phyloP scores from a whole-genome alignment of 192 early-diverging fungal species.

The Podila clonocystis region DNA sequence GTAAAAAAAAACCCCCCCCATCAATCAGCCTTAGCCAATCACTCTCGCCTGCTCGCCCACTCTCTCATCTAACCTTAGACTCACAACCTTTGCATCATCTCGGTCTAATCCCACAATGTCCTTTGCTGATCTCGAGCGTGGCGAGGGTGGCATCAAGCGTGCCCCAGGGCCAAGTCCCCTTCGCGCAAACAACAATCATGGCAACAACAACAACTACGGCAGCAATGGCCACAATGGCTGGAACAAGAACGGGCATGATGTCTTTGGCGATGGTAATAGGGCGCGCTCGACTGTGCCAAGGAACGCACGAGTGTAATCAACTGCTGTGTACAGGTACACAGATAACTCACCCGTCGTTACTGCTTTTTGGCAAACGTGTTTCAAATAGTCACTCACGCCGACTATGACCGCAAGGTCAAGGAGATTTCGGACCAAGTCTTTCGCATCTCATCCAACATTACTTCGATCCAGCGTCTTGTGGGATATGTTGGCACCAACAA shows the following conservation, averaged over 20 bases:
- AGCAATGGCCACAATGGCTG: not conserved
- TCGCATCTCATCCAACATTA: conserved; percentile 86
- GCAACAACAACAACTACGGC: not conserved
- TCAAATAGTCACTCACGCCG: conserved; percentile 11
- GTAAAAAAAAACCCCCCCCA: too few species aligned
- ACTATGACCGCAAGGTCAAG: conserved; percentile 40
- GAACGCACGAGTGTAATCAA: too few species aligned
- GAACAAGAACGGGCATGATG: not conserved
- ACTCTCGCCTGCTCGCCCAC: not conserved
- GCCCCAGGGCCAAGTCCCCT: conserved; percentile 16
- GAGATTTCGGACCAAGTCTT: conserved; percentile 87
- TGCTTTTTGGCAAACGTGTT: not conserved
- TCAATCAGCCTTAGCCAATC: not conserved
- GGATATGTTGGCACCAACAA: conserved; percentile 76
- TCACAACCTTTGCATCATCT: not conserved
- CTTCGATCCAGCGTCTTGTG: conserved; percentile 83
- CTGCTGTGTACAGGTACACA: too few species aligned
- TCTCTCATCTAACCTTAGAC: not conserved
- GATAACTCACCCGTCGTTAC: not conserved
- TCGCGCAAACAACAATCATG: conserved; percentile 1
- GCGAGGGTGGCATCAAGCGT: conserved; percentile 11
- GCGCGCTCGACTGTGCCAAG: too few species aligned
- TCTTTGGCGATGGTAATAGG: conserved; percentile 10
- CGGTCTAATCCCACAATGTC: conserved; percentile 15
- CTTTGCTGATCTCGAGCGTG: conserved; percentile 46